A percentile compares a stretch with the other conserved stretches of the same genome.
phyloP scores from a whole-genome alignment of 495 filamentous ascomycete species.

The Penicillium crystallinum region DNA sequence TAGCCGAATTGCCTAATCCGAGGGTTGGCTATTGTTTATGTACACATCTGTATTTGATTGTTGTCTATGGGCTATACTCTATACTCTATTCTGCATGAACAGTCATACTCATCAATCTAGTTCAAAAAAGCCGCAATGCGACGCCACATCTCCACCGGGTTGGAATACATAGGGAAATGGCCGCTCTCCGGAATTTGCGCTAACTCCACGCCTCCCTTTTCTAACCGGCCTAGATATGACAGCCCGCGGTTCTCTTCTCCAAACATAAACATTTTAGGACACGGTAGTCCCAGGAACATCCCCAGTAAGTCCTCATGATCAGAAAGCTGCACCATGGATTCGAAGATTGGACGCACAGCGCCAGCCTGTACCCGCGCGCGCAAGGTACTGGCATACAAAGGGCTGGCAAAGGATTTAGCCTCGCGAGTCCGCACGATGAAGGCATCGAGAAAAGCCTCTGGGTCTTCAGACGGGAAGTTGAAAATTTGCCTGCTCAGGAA shows the following conservation, averaged over 20 bases:
- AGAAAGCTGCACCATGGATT: constrained; percentile 25
- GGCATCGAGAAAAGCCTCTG: constrained; percentile 18
- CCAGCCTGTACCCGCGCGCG: constrained; percentile 14
- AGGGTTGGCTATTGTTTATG: no score
- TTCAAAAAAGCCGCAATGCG: constrained; percentile 17
- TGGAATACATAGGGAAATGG: constrained; percentile 34
- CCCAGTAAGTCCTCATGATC: constrained; percentile 19
- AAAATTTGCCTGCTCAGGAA: constrained; percentile 29
- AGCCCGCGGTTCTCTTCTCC: constrained; percentile 19
- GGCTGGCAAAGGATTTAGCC: constrained; percentile 10
- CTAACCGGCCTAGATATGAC: constrained; percentile 19
- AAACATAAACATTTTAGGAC: constrained; percentile 28
- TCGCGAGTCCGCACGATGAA: constrained; percentile 21
- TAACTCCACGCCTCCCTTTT: constrained; percentile 22
- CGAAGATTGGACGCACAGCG: constrained; percentile 21
- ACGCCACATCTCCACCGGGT: constrained; percentile 26
- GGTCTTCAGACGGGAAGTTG: constrained; percentile 15
- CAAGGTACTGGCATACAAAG: constrained; percentile 23
- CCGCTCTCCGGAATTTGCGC: constrained; percentile 21
- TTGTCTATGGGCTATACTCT: no score
- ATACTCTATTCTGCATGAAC: no score
- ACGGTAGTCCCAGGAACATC: constrained; percentile 17
- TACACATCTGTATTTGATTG: no score
- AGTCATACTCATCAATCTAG: no score
- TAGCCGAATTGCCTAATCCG: no score